A percentile compares a stretch with the other conserved stretches of the same genome.
phyloP scores from a whole-genome alignment of 768 basidiomycete species.

The Candolleomyces eurysporus region DNA sequence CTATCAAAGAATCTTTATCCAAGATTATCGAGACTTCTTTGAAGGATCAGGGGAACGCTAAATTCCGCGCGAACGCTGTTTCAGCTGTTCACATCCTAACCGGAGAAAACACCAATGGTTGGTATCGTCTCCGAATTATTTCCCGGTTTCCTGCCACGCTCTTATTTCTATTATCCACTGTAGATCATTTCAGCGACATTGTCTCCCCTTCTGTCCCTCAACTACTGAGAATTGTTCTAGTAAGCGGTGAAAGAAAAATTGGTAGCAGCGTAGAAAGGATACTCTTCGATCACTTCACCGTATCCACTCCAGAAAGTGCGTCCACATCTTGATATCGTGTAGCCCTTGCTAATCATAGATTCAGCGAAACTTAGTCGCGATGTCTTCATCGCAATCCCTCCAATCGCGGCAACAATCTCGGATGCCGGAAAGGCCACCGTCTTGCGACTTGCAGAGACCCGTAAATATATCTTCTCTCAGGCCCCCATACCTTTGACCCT shows the following conservation, averaged over 20 bases:
- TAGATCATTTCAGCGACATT: neutral
- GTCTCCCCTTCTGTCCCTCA: neutral
- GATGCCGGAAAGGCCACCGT: neutral
- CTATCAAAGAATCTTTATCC: neutral
- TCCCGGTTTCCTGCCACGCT: neutral
- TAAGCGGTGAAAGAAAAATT: neutral
- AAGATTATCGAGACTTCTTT: neutral
- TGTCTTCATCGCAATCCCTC: neutral
- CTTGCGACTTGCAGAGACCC: neutral
- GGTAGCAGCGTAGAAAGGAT: neutral
- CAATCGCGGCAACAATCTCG: neutral
- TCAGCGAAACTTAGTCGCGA: conserved; percentile 1
- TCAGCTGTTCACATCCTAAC: neutral
- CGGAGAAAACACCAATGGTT: neutral
- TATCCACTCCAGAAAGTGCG: neutral
- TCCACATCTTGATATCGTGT: neutral
- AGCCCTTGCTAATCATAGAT: neutral
- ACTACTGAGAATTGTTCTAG: neutral
- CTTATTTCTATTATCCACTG: no score
- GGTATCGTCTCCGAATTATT: neutral
- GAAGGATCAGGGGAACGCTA: neutral
- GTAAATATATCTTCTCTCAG: neutral
- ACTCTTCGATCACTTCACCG: neutral
- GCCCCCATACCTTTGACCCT: neutral
- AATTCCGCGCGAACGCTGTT: neutral